Evolutionary conservation across 83 land plant species (phyloP).

Genomic region (Diphasiastrum complanatum): DNA sequence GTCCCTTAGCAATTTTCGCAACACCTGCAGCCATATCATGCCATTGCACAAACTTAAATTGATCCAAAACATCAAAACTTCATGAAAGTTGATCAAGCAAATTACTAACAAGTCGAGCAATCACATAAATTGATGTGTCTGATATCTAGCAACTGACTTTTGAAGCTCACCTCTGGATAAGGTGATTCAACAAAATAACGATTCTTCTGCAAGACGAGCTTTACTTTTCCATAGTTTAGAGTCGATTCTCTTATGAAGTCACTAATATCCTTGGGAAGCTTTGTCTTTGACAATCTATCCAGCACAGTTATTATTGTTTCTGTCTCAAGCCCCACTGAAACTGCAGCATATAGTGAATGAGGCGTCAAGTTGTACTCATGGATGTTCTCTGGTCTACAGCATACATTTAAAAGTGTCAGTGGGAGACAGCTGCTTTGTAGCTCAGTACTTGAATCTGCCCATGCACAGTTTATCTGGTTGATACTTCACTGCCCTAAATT

Average conservation of each 20-base stretch:
- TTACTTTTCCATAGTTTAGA: slow-evolving; percentile 94
- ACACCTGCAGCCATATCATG: slow-evolving; percentile 41
- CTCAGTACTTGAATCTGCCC: background rate
- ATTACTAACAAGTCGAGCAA: background rate
- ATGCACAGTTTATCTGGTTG: background rate
- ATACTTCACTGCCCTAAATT: too few species aligned
- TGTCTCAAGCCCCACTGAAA: slow-evolving; percentile 95
- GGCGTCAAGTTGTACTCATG: slow-evolving; percentile 97
- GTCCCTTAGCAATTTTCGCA: slow-evolving; percentile 63
- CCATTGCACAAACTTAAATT: background rate
- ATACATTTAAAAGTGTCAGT: background rate
- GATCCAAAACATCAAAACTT: background rate
- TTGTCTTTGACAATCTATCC: slow-evolving; percentile 81
- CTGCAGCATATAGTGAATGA: slow-evolving; percentile 95
- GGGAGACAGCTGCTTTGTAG: too few species aligned
- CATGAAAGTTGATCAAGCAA: background rate
- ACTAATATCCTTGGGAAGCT: slow-evolving; percentile 77
- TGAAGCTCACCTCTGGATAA: slow-evolving; percentile 64
- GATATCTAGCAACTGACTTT: background rate
- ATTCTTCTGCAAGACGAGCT: slow-evolving; percentile 95
- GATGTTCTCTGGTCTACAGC: slow-evolving; percentile 84
- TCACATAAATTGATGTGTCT: background rate
- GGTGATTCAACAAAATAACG: slow-evolving; percentile 90
- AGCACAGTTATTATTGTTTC: slow-evolving; percentile 78
- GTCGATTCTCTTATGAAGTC: slow-evolving; percentile 87